Evolutionary conservation across 805 yeast genomes (phyloP), one percentile per base, ranked within the genome.

Genomic region (Kodamaea sagamina): DNA sequence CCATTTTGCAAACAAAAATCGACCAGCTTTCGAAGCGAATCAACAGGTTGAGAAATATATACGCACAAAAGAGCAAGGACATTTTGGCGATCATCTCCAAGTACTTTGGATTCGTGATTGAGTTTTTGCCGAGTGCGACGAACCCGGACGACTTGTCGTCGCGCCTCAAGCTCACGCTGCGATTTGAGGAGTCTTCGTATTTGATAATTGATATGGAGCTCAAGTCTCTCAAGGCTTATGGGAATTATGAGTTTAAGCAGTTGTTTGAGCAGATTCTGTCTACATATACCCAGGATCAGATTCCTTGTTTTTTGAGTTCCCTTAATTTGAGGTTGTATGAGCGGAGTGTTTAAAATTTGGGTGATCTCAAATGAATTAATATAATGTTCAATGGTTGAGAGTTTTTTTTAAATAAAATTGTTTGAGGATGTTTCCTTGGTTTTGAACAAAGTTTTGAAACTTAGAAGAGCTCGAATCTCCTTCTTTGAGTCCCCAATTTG

Each of bases 241-340:
- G 72, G 8, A 57, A 57, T 34, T 62, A 63, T 41, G 74, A 63
- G 29, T 68, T 70, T 52, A 69, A 65, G 45, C 45, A 44, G 7
- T 26, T 64, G 22, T 68, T 71, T 46, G 77, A 77, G 46, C 74
- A 77, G 36, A 68, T 87, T 45, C 72, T 85, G 11, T 63, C 74
- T 7, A 75, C 77, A 45, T 87, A 93, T 89, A 78, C 86, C 2
- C 77, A 80, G 49, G 76, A 75, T 21, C 88, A 86, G 51, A 77
- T 87, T 11, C 86, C 93, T 0, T 84, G 95, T 49, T 84, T 89
- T 50, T 65, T 89, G 42, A 82, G 90, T 45, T 88, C 90, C 1
- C 63, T 89, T 47, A 86, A 81, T 32, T 65, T 89, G 42, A 83
- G 78, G 56, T 59, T 88, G 11, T 82, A 78, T 41, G 36, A 19